Evolutionary conservation across 768 basidiomycete genomes (phyloP).

Genomic region (Daedaleopsis sinensis): DNA sequence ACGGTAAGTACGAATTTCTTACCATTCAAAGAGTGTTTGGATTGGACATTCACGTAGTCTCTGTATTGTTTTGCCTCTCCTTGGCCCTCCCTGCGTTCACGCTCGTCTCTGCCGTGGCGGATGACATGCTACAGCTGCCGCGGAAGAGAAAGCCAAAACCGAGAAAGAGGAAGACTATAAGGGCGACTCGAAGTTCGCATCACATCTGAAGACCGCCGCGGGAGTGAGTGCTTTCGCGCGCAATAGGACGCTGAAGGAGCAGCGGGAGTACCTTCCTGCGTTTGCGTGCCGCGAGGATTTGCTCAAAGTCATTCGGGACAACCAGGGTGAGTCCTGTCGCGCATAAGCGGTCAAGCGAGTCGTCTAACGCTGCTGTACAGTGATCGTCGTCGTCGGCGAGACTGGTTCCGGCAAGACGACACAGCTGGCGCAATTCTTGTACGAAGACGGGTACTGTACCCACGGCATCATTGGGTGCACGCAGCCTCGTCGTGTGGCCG

Average conservation of each 20-base stretch:
- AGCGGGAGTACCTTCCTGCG: slow-evolving; percentile 95
- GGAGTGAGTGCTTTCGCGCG: slow-evolving; percentile 84
- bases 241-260: slow-evolving; percentile 86
- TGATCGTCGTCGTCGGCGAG: slow-evolving; percentile 96
- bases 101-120: neutral
- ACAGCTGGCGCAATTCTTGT: slow-evolving; percentile 91
- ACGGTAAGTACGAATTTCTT: slow-evolving; percentile 59
- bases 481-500: slow-evolving; percentile 97
- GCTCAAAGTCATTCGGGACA: slow-evolving; percentile 85
- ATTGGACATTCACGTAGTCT: slow-evolving; percentile 83
- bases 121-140: slow-evolving; percentile 42
- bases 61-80: slow-evolving; percentile 25
- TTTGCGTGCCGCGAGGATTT: slow-evolving; percentile 97
- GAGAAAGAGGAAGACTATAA: slow-evolving; percentile 75
- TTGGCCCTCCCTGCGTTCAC: neutral
- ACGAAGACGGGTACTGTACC: slow-evolving; percentile 94
- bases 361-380: slow-evolving; percentile 42
- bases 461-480: slow-evolving; percentile 95
- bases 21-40: slow-evolving; percentile 33
- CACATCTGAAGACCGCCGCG: slow-evolving; percentile 79
- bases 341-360: neutral
- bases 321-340: slow-evolving; percentile 71
- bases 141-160: slow-evolving; percentile 49
- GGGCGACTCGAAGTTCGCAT: slow-evolving; percentile 97
- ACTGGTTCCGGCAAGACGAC: slow-evolving; percentile 99